phyloP scores from a whole-genome alignment of 192 early-diverging fungal species.

The Coemansia reversa region DNA sequence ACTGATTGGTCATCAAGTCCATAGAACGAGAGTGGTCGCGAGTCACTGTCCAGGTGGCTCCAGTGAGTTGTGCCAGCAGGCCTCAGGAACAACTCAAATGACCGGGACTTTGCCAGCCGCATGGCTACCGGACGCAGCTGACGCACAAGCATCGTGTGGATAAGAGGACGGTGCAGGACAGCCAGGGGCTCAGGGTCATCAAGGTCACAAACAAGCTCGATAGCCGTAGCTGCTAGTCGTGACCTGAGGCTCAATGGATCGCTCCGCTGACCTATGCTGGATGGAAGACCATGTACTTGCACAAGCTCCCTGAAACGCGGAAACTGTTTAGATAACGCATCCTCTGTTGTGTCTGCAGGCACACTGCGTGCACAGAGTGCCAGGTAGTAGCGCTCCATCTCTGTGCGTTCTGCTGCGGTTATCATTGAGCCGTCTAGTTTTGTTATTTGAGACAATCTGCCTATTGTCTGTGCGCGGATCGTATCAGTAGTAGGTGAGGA shows the following conservation, averaged over 20 bases:
- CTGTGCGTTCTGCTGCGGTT: slow-evolving; percentile 27
- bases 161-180: slow-evolving; percentile 7
- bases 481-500: background rate
- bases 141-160: slow-evolving; percentile 38
- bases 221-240: slow-evolving; percentile 4
- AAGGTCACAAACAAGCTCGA: slow-evolving; percentile 6
- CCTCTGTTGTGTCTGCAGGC: background rate
- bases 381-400: slow-evolving; percentile 52
- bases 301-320: slow-evolving; percentile 23
- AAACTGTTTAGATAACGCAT: slow-evolving; percentile 6
- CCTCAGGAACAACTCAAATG: slow-evolving; percentile 3
- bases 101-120: slow-evolving; percentile 22
- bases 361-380: slow-evolving; percentile 15
- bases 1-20: slow-evolving; percentile 25
- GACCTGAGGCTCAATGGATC: slow-evolving; percentile 10
- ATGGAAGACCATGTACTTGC: slow-evolving; percentile 17
- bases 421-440: slow-evolving; percentile 36
- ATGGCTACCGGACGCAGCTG: slow-evolving; percentile 28
- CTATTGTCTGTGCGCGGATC: slow-evolving; percentile 14
- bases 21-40: slow-evolving; percentile 32
- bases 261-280: background rate
- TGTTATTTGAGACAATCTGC: slow-evolving; percentile 8
- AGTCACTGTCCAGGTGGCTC: slow-evolving; percentile 22
- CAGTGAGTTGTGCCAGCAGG: slow-evolving; percentile 8
- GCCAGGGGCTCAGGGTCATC: background rate